phyloP scores from a whole-genome alignment of 78 protist species.

The Polysphondylium violaceum region DNA sequence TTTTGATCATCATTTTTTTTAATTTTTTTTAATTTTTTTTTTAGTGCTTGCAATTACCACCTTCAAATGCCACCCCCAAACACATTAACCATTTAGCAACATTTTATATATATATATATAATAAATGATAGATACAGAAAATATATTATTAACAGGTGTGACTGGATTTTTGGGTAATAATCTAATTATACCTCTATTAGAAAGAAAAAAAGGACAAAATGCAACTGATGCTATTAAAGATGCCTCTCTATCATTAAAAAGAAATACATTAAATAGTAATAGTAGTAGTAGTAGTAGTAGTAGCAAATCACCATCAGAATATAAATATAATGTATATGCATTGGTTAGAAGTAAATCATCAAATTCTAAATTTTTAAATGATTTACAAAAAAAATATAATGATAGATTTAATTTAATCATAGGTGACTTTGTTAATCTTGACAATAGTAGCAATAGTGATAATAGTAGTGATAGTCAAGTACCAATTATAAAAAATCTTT shows the following conservation, averaged over 20 bases:
- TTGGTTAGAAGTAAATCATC: slow-evolving; percentile 23
- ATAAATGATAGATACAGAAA: not conserved
- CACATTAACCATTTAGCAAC: not conserved
- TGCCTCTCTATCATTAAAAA: not conserved
- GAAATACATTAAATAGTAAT: not conserved
- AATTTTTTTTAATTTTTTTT: not conserved
- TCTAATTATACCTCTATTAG: slow-evolving; percentile 20
- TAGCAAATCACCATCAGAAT: not conserved
- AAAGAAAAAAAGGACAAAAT: not conserved
- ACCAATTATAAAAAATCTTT: not conserved
- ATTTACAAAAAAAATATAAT: not conserved
- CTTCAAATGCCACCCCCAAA: not conserved
- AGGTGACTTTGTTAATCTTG: slow-evolving; percentile 47
- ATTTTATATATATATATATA: not conserved
- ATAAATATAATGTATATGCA: slow-evolving; percentile 47
- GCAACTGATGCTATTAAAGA: not conserved
- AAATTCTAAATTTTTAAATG: not conserved
- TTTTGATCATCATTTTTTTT: not conserved
- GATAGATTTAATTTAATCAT: not conserved
- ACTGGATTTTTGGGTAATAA: slow-evolving; percentile 56
- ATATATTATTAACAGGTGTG: slow-evolving; percentile 58
- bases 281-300: not conserved
- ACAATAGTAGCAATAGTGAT: too few relatives aligned
- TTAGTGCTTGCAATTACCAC: too few relatives aligned
- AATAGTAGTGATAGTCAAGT: not conserved